Evolutionary conservation across 495 filamentous ascomycete genomes (phyloP).

Genomic region (Gamarada debralockiae): DNA sequence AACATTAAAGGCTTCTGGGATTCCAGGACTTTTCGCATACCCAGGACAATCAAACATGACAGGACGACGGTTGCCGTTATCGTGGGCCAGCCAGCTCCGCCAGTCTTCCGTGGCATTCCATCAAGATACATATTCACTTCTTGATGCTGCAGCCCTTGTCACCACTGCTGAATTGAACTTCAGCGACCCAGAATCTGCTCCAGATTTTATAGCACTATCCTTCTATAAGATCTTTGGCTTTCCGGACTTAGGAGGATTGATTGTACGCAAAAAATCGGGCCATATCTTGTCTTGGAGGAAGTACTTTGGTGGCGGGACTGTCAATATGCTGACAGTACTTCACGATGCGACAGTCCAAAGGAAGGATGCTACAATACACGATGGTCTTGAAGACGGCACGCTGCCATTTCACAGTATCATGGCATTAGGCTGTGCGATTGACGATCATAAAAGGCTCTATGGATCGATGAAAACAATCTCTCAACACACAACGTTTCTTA

Average conservation of each 20-base stretch:
- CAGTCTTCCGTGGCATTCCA: conserved; percentile 33
- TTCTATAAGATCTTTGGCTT: conserved; percentile 86
- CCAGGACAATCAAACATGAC: conserved; percentile 81
- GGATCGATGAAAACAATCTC: conserved; percentile 59
- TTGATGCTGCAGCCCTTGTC: conserved; percentile 71
- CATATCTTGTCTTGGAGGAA: conserved; percentile 57
- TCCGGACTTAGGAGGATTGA: conserved; percentile 68
- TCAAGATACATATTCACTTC: conserved; percentile 55
- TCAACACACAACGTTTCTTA: conserved; percentile 56
- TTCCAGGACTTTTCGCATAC: conserved; percentile 61
- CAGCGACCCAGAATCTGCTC: conserved; percentile 52
- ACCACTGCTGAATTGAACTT: conserved; percentile 64
- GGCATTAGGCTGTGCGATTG: conserved; percentile 64
- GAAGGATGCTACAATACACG: conserved; percentile 49
- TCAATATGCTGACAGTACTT: conserved; percentile 61
- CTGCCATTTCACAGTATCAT: conserved; percentile 73
- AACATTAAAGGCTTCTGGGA: not conserved
- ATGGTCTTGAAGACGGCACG: conserved; percentile 73
- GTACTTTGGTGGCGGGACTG: conserved; percentile 78
- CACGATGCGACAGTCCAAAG: conserved; percentile 63
- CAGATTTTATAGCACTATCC: conserved; percentile 68
- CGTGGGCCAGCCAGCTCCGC: conserved; percentile 36
- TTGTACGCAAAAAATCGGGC: conserved; percentile 60
- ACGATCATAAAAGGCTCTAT: conserved; percentile 59
- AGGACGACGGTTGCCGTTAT: conserved; percentile 39